Base-by-base conservation (phyloP, 2,329 filamentous ascomycete genomes). In the Colletotrichum orchidophilum region DNA sequence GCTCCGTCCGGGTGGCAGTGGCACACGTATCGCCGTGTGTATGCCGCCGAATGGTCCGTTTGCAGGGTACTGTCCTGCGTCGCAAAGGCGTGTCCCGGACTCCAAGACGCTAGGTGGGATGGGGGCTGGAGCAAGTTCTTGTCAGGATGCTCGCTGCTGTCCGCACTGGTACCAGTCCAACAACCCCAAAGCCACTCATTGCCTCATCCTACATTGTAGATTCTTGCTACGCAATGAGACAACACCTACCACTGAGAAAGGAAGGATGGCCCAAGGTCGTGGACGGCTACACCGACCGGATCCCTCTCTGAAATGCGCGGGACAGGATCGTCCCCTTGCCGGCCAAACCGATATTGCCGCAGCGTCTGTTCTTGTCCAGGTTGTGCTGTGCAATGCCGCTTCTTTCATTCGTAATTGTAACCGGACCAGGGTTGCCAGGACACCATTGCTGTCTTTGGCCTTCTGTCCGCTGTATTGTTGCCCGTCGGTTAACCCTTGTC, bases 161-260 rank as follows among this genome's bases (percentile, higher is more conserved):
- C 63, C 53, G 29, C 63, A 60, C 31, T 66, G 55, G 50, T 63
- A 57, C 55, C 59, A 42, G 39, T 50, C 27, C 60, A 57, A 54
- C 21, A 46, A 54, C 21, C 29, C 59, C 39, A 21, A 68, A 49
- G 29, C 61, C 61, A 42, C 46, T 54, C 54, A 11, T 52, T 24
- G 35, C 63, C 53, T 65, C 18, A 31, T 66, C 60, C 66, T 53
- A n/a, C 18, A 21, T 8, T 46, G 18, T 46, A n/a, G 39, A 21
- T 8, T 46, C 39, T 46, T 46, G 18, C 55, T 12, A 26, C 13
- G 39, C 49, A 50, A 52, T 67, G 63, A 57, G 54, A 67, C 39
- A 60, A 26, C 35, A 54, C 46, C 42, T 49, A 55, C 49, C 54
- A 12, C 42, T 35, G 13, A 29, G 27, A 61, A 60, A 49, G 57